A percentile compares a stretch with the other conserved stretches of the same genome.
phyloP scores from a whole-genome alignment of 176 grass and related monocot species.

The Typha latifolia region DNA sequence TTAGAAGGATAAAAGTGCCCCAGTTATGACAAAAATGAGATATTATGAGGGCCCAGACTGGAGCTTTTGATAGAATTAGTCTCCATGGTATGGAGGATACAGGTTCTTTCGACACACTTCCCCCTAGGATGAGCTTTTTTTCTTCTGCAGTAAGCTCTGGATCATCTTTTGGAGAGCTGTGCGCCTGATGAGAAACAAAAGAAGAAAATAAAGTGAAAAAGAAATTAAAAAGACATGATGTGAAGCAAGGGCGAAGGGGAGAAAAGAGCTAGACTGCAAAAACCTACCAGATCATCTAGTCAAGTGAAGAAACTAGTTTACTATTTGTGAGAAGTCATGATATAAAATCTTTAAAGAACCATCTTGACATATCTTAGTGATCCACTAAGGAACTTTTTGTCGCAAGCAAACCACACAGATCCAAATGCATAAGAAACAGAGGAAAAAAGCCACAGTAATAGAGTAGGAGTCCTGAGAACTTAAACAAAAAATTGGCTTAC shows the following conservation, averaged over 20 bases:
- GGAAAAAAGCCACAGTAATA: background rate
- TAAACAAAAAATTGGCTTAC: conserved; percentile 26
- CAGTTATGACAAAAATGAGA: conserved; percentile 99
- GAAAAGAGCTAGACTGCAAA: no score
- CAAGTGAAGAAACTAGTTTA: no score
- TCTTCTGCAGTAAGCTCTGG: conserved; percentile 52
- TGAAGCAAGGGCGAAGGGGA: background rate
- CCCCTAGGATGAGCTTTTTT: conserved; percentile 63
- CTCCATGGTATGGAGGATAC: conserved; percentile 87
- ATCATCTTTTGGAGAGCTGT: conserved; percentile 75
- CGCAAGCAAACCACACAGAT: background rate
- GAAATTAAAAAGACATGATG: conserved; percentile 1
- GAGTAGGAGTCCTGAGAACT: background rate
- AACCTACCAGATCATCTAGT: no score
- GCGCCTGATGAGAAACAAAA: conserved; percentile 43
- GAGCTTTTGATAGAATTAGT: conserved; percentile 83
- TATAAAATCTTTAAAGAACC: no score
- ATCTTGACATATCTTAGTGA: no score
- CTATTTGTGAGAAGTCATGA: no score
- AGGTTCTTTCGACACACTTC: conserved; percentile 51
- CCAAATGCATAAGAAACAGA: background rate
- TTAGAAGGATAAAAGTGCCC: conserved; percentile 97
- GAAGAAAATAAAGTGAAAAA: conserved; percentile 4
- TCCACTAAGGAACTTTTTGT: no score
- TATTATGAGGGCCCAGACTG: conserved; percentile 95